Conservation (phyloP, 78 protist genomes). For the Dictyostelium purpureum region DNA sequence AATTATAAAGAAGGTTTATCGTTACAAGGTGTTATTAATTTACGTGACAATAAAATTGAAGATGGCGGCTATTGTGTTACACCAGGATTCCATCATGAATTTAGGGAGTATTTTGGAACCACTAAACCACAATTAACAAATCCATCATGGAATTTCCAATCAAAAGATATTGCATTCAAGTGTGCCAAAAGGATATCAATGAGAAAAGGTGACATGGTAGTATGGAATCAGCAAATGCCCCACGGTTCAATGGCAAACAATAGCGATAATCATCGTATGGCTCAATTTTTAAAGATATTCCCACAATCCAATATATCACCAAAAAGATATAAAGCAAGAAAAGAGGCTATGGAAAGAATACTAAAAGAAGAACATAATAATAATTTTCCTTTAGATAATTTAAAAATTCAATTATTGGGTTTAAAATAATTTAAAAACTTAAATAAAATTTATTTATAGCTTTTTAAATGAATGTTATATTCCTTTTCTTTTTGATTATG, state of each 20-base stretch:
- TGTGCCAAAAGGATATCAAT: constrained; percentile 46
- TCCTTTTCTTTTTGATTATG: no score
- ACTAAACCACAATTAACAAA: constrained; percentile 31
- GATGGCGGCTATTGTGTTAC: constrained; percentile 70
- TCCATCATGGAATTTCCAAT: constrained; percentile 17
- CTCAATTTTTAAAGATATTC: constrained; percentile 67
- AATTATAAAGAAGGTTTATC: neutral
- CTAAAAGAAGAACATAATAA: neutral
- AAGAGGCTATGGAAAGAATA: neutral
- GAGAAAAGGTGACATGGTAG: constrained; percentile 54
- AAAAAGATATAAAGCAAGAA: constrained; percentile 6
- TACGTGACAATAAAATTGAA: constrained; percentile 11
- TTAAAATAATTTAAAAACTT: neutral
- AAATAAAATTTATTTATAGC: neutral
- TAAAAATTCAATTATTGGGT: constrained; percentile 3
- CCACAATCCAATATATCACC: constrained; percentile 4
- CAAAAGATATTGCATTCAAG: constrained; percentile 9
- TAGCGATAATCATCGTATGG: constrained; percentile 24
- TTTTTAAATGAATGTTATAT: no score
- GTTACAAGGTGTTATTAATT: constrained; percentile 48
- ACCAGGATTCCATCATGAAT: constrained; percentile 47
- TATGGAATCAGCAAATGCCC: constrained; percentile 76
- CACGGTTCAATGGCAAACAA: constrained; percentile 53
- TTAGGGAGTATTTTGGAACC: constrained; percentile 23
- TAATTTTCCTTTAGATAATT: constrained; percentile 24